A percentile compares a stretch with the other conserved stretches of the same genome.
These are phyloP conservation scores for Saccharomyces uvarum DNA, from an alignment of 1,139 yeast species.

Conservation along the genomic window DNA sequence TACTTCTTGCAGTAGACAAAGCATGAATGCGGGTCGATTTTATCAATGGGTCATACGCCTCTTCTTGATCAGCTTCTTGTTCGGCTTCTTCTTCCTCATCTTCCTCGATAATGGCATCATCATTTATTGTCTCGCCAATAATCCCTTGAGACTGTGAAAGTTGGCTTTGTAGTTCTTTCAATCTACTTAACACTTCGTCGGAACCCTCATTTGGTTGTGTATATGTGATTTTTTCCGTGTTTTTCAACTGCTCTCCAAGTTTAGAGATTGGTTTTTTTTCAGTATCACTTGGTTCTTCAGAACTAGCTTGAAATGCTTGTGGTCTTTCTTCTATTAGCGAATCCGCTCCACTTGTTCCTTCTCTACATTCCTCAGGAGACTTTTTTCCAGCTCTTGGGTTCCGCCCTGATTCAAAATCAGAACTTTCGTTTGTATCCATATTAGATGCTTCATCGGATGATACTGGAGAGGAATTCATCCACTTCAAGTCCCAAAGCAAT, in stretches of 20 bases:
- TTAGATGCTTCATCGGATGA: neutral
- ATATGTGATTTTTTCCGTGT: neutral
- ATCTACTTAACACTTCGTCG: neutral
- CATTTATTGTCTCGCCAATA: neutral
- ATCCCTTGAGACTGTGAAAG: neutral
- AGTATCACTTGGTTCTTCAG: slow-evolving; percentile 1
- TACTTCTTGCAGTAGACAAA: slow-evolving; percentile 5
- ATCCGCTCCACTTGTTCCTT: neutral
- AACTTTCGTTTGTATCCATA: slow-evolving; percentile 1
- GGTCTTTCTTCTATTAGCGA: neutral
- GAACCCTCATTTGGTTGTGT: neutral
- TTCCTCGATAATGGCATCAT: slow-evolving; percentile 14
- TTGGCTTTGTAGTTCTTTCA: neutral
- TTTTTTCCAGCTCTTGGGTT: neutral
- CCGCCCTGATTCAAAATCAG: neutral
- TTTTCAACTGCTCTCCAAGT: slow-evolving; percentile 2
- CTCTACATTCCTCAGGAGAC: neutral
- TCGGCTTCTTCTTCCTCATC: slow-evolving; percentile 13
- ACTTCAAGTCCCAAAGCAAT: slow-evolving; percentile 28
- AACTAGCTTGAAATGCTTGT: neutral
- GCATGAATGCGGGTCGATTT: neutral
- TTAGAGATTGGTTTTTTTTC: slow-evolving; percentile 2
- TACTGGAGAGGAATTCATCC: slow-evolving; percentile 6
- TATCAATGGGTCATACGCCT: neutral
- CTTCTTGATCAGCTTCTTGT: slow-evolving; percentile 3